Conservation (phyloP, 192 early-diverging fungal genomes). For the Coemansia sp. region DNA sequence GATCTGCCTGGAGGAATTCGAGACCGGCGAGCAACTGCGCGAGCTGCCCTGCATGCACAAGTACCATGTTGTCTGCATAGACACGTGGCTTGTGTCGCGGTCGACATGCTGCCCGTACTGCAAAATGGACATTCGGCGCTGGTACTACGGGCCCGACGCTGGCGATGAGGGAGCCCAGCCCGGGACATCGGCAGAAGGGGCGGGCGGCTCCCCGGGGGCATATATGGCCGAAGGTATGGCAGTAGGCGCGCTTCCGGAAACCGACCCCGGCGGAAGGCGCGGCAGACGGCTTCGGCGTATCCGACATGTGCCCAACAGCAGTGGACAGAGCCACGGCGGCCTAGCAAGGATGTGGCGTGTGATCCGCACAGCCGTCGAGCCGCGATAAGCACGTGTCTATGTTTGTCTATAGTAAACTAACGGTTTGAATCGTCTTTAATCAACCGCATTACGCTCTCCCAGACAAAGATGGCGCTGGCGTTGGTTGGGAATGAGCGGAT, state of each 20-base stretch:
- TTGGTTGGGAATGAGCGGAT: constrained; percentile 93
- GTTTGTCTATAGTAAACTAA: too few relatives aligned
- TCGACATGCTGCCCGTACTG: constrained; percentile 50
- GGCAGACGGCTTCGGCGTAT: neutral
- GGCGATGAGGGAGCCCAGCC: constrained; percentile 8
- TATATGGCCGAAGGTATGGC: neutral
- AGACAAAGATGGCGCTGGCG: constrained; percentile 86
- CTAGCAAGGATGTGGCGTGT: neutral
- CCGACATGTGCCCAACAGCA: neutral
- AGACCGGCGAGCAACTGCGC: constrained; percentile 56
- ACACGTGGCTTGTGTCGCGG: constrained; percentile 53
- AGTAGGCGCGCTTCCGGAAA: neutral
- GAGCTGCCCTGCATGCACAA: constrained; percentile 60
- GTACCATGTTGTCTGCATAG: constrained; percentile 65
- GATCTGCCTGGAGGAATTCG: constrained; percentile 66
- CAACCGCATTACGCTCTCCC: constrained; percentile 65
- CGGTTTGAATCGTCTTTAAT: too few relatives aligned
- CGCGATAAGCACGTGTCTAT: too few relatives aligned
- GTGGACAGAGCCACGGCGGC: neutral
- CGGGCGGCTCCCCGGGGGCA: neutral
- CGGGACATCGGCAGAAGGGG: neutral
- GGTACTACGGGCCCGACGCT: constrained; percentile 37
- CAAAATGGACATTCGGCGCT: constrained; percentile 46
- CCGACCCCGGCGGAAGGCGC: neutral
- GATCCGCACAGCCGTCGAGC: neutral